These are phyloP conservation scores for Helicostylum pulchrum DNA, from an alignment of 192 early-diverging fungal genomes.

Conservation along the genomic window DNA sequence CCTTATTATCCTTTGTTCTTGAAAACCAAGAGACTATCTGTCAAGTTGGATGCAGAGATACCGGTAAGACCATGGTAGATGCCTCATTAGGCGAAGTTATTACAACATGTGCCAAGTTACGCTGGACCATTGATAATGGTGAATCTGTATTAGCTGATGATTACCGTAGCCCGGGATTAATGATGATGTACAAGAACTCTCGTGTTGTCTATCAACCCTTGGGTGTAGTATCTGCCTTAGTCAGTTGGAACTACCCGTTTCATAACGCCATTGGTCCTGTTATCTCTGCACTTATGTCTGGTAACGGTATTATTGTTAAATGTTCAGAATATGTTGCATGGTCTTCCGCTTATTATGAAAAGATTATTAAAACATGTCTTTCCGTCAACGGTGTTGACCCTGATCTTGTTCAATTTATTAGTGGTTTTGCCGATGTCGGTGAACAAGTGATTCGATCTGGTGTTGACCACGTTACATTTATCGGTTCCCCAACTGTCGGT, in stretches of 20 bases:
- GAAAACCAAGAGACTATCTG: conserved; percentile 74
- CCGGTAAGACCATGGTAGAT: conserved; percentile 82
- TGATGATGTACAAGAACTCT: conserved; percentile 76
- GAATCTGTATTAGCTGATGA: conserved; percentile 66
- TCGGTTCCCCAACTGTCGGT: conserved; percentile 82
- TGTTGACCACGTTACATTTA: conserved; percentile 80
- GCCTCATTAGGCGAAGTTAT: conserved; percentile 82
- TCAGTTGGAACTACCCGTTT: conserved; percentile 89
- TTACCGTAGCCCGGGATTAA: conserved; percentile 59
- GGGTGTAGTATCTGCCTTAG: conserved; percentile 78
- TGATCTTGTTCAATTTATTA: conserved; percentile 75
- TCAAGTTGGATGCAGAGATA: conserved; percentile 67
- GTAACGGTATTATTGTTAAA: conserved; percentile 85
- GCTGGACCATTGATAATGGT: conserved; percentile 78
- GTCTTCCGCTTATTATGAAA: conserved; percentile 67
- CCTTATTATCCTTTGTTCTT: conserved; percentile 69
- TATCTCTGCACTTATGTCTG: conserved; percentile 78
- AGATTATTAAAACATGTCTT: conserved; percentile 64
- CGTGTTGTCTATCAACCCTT: conserved; percentile 77
- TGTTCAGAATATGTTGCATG: conserved; percentile 82
- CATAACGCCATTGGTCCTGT: conserved; percentile 77
- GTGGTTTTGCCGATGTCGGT: conserved; percentile 80
- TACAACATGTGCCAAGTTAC: conserved; percentile 71
- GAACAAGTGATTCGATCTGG: conserved; percentile 62
- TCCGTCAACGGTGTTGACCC: conserved; percentile 70